Percentiles rank a stretch among this genome's conserved stretches.
These are phyloP conservation scores for Yarrowia sp. DNA, from an alignment of 805 yeast species.

Conservation along the genomic window DNA sequence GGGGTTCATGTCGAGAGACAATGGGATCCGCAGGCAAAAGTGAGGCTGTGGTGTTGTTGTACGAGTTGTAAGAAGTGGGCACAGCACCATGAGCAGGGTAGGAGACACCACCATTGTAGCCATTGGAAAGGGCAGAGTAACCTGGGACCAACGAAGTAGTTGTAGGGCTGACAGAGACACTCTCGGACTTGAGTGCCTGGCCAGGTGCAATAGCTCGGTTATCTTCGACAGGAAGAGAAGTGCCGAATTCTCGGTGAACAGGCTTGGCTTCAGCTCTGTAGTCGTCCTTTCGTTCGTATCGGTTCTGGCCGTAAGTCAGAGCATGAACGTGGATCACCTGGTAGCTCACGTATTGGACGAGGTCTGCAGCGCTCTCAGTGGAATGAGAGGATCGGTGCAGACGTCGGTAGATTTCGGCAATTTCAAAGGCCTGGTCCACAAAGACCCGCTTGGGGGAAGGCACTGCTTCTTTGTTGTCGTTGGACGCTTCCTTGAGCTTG, in stretches of 20 bases:
- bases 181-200: not conserved
- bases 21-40: not conserved
- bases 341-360: not conserved
- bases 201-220: not conserved
- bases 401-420: not conserved
- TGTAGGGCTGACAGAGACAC: not conserved
- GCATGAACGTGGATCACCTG: not conserved
- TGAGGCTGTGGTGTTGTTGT: not conserved
- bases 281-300: not conserved
- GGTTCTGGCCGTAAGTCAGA: not conserved
- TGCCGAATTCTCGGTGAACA: not conserved
- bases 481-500: not conserved
- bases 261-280: not conserved
- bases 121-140: too few relatives aligned
- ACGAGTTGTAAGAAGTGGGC: not conserved
- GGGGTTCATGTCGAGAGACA: not conserved
- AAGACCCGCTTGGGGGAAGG: constrained; percentile 1
- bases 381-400: not conserved
- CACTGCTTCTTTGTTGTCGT: not conserved
- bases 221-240: not conserved
- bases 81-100: not conserved
- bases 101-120: too few relatives aligned
- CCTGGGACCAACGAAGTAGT: too few relatives aligned
- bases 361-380: not conserved
- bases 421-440: not conserved